Percentiles rank a stretch among this genome's conserved stretches.
Evolutionary conservation across 192 early-diverging fungal genomes (phyloP).

Genomic region (Entomortierella chlamydospora): DNA sequence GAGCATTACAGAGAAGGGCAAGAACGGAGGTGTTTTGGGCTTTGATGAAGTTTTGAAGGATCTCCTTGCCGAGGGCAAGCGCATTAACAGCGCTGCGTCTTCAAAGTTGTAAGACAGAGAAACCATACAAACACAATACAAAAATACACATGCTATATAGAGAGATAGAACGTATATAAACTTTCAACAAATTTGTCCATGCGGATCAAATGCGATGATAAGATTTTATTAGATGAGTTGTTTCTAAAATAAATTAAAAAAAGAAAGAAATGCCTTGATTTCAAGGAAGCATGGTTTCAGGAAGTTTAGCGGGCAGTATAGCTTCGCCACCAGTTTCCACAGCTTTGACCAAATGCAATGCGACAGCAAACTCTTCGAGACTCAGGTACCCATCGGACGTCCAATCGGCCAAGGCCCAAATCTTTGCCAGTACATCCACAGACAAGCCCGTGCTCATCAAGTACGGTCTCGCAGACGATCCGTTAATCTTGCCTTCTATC

Average conservation of each 20-base stretch:
- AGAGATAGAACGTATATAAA: no score
- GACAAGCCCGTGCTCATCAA: constrained; percentile 76
- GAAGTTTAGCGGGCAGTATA: constrained; percentile 58
- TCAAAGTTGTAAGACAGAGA: constrained; percentile 29
- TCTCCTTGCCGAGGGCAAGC: constrained; percentile 37
- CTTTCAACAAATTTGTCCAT: no score
- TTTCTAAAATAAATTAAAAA: no score
- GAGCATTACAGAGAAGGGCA: constrained; percentile 38
- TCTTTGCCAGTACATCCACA: constrained; percentile 70
- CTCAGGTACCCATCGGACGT: constrained; percentile 85
- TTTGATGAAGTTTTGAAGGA: constrained; percentile 49
- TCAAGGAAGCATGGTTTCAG: constrained; percentile 56
- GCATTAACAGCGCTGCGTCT: constrained; percentile 22
- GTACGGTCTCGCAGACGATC: constrained; percentile 64
- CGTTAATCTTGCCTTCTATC: constrained; percentile 69
- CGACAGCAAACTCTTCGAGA: constrained; percentile 85
- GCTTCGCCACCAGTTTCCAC: constrained; percentile 54
- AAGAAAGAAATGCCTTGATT: no score
- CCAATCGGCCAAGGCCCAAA: constrained; percentile 86
- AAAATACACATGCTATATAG: background rate
- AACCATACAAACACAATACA: background rate
- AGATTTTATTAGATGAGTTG: no score
- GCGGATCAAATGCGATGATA: no score
- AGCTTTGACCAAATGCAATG: constrained; percentile 75
- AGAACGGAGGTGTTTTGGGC: constrained; percentile 37